Base-by-base conservation (phyloP, 2,329 filamentous ascomycete species). In the Fusarium sp. region DNA sequence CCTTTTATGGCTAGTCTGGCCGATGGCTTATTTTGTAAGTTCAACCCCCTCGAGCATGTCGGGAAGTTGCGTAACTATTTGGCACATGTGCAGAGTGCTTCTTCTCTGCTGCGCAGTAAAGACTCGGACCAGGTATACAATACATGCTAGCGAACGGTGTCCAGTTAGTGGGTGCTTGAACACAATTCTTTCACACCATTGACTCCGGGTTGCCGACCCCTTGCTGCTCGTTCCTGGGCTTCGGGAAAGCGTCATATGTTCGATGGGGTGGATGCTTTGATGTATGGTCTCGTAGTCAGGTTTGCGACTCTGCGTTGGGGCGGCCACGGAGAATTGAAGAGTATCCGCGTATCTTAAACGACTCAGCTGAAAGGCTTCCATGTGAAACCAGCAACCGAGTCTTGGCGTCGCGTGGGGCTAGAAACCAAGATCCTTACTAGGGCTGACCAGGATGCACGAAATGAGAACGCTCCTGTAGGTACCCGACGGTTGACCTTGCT, bases 371-470 rank as follows among this genome's bases (percentile, higher is more conserved):
- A 49, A 52, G 24, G 27, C 44, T 47, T 56, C 51, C 32, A 67
- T 62, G 32, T 50, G 52, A 53, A 55, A 66, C 50, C 44, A 62
- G 58, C 58, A 69, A 51, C 52, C 42, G 59, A 63, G 60, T 34
- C 62, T 68, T 71, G 63, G 59, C 54, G 52, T 70, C 46, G 68
- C 65, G 65, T 75, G 70, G 64, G 72, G 68, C 56, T 22, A 24
- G 52, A 59, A 51, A 59, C 54, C 45, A 59, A 61, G 62, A 64
- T 46, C 63, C 54, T 63, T 66, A 61, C 72, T 72, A 71, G 66
- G 70, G 66, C 70, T 71, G 73, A 72, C 63, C 56, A 70, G 68
- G 49, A 64, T 74, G 72, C 63, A 67, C 45, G 63, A 67, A 67
- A 67, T 62, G 56, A 67, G 57, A 60, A 57, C 30, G 38, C 62